A percentile compares a stretch with the other conserved stretches of the same genome.
Conservation (phyloP, 306 rosid genomes). For the Cicer bijugum region DNA sequence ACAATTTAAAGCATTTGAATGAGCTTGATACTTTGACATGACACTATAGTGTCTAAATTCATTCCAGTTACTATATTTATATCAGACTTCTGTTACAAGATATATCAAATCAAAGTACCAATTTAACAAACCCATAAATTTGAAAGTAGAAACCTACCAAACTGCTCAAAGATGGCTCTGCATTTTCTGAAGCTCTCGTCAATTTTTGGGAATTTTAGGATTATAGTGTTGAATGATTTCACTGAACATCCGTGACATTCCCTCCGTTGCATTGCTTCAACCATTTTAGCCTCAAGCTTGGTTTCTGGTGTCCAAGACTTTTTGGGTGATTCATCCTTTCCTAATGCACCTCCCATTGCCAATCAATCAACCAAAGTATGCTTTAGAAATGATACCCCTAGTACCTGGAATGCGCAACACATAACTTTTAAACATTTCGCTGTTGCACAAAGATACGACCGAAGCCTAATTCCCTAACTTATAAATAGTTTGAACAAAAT, state of each 20-base stretch:
- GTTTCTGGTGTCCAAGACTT: constrained; percentile 56
- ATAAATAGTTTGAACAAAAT: constrained; percentile 13
- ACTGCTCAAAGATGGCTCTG: constrained; percentile 73
- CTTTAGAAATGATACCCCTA: constrained; percentile 30
- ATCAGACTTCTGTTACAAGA: constrained; percentile 32
- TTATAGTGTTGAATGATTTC: constrained; percentile 79
- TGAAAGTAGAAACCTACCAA: constrained; percentile 65
- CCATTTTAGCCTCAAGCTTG: constrained; percentile 81
- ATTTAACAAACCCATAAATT: constrained; percentile 32
- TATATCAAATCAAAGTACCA: constrained; percentile 5
- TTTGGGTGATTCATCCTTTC: constrained; percentile 54
- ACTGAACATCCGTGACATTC: constrained; percentile 66
- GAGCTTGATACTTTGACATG: constrained; percentile 31
- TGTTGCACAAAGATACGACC: background rate
- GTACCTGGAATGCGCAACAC: constrained; percentile 36
- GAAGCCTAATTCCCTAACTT: background rate
- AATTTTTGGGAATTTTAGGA: constrained; percentile 91
- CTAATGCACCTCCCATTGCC: constrained; percentile 73
- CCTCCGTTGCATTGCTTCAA: constrained; percentile 74
- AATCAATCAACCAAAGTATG: constrained; percentile 39
- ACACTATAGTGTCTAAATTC: constrained; percentile 14
- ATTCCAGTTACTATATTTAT: constrained; percentile 9
- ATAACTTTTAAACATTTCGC: background rate
- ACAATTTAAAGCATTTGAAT: background rate
- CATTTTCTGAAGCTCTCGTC: constrained; percentile 87